A percentile compares a stretch with the other conserved stretches of the same genome.
Conservation (phyloP, 1,284 basidiomycete genomes). For the Ustilago bromivora region DNA sequence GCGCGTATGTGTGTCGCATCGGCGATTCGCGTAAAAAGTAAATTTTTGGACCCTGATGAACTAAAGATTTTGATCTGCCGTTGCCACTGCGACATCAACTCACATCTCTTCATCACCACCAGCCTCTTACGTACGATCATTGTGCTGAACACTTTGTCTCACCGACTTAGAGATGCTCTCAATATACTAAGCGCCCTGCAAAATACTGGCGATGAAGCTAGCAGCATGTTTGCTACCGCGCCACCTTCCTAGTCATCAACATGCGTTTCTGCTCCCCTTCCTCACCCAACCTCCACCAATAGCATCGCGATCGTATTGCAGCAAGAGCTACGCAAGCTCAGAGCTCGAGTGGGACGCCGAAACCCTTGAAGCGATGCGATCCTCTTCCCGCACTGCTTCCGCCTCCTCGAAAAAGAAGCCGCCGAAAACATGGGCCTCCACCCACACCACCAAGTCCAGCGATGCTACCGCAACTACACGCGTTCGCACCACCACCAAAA, state of each 20-base stretch:
- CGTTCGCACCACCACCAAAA: background rate
- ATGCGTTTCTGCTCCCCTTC: background rate
- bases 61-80: background rate
- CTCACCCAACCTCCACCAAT: background rate
- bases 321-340: background rate
- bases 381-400: background rate
- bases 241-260: constrained; percentile 7
- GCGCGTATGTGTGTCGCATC: background rate
- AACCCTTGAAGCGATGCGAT: constrained; percentile 25
- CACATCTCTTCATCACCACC: background rate
- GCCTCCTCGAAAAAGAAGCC: background rate
- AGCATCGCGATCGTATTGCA: background rate
- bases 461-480: background rate
- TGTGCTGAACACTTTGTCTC: background rate
- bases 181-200: background rate
- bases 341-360: constrained; percentile 17
- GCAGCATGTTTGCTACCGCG: constrained; percentile 29
- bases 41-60: background rate
- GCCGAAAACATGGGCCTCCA: constrained; percentile 50
- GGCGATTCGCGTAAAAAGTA: constrained; percentile 3
- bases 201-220: constrained; percentile 18
- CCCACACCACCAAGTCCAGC: constrained; percentile 13
- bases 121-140: background rate
- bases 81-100: background rate
- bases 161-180: background rate